phyloP scores from a whole-genome alignment of 2,329 filamentous ascomycete genomes.

The Hansfordia pulvinata region DNA sequence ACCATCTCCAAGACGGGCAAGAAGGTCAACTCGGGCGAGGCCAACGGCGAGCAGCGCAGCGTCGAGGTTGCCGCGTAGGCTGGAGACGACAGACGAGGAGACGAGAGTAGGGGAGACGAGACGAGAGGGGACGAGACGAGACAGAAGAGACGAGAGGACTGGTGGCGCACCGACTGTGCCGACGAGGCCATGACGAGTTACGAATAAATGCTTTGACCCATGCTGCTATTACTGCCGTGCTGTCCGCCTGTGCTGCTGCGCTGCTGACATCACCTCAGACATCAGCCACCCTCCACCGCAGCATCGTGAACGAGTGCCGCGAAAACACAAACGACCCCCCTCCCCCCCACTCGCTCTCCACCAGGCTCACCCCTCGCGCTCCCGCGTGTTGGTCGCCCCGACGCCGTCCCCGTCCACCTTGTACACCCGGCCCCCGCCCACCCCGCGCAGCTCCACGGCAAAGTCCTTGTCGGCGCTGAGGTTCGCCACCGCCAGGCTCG shows the following conservation, averaged over 20 bases:
- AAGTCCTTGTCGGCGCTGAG: constrained; percentile 47
- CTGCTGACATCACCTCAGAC: too few species aligned
- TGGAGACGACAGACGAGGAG: not conserved
- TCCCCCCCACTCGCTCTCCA: constrained; percentile 50
- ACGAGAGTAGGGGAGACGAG: not conserved
- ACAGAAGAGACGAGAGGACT: too few species aligned
- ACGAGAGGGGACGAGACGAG: not conserved
- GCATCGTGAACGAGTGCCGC: constrained; percentile 57
- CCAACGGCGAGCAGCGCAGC: constrained; percentile 47
- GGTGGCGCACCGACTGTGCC: too few species aligned
- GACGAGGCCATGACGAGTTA: too few species aligned
- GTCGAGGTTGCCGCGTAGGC: constrained; percentile 27
- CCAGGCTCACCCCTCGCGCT: constrained; percentile 47
- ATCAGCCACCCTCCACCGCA: constrained; percentile 40
- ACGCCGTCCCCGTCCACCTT: constrained; percentile 46
- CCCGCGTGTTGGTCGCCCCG: constrained; percentile 46
- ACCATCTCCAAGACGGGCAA: constrained; percentile 96
- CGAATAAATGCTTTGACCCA: too few species aligned
- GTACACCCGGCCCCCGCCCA: constrained; percentile 43
- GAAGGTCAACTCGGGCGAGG: constrained; percentile 66
- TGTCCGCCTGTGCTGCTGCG: too few species aligned
- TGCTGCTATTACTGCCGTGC: too few species aligned
- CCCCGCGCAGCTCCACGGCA: constrained; percentile 43
- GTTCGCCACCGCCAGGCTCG: constrained; percentile 62
- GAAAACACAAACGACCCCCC: constrained; percentile 49